phyloP scores from a whole-genome alignment of 2,329 filamentous ascomycete species.

The Aspergillus transmontanensis region DNA sequence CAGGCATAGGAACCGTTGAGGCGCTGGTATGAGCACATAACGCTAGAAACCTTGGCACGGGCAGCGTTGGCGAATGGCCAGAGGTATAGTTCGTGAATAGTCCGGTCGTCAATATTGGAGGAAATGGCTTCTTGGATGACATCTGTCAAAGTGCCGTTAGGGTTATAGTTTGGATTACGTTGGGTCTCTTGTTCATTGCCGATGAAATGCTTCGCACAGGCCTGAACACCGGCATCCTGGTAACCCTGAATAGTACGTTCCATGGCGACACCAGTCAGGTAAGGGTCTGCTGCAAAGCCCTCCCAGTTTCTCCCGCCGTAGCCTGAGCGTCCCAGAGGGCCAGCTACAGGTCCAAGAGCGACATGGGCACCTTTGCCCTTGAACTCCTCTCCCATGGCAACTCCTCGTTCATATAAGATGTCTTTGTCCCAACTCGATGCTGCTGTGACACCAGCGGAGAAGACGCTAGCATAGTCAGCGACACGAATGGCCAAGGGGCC shows the following conservation, averaged over 20 bases:
- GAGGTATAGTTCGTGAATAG: conserved; percentile 73
- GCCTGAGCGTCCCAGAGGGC: conserved; percentile 43
- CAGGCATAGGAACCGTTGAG: conserved; percentile 53
- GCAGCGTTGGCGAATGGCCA: conserved; percentile 78
- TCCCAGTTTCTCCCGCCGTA: conserved; percentile 38
- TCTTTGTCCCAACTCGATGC: conserved; percentile 64
- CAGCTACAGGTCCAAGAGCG: conserved; percentile 45
- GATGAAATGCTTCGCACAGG: conserved; percentile 47
- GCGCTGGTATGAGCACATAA: conserved; percentile 49
- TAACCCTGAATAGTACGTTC: conserved; percentile 54
- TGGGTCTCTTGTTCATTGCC: conserved; percentile 69
- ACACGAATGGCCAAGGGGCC: conserved; percentile 60
- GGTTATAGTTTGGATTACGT: conserved; percentile 48
- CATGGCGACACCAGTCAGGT: conserved; percentile 44
- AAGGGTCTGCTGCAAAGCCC: conserved; percentile 48
- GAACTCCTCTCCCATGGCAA: conserved; percentile 57
- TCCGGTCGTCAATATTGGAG: conserved; percentile 68
- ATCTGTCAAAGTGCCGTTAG: conserved; percentile 33
- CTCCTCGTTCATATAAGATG: conserved; percentile 56
- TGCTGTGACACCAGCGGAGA: conserved; percentile 71
- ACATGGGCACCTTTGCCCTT: conserved; percentile 41
- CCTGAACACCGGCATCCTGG: conserved; percentile 52
- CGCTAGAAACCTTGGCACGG: conserved; percentile 59
- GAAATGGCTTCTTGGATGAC: conserved; percentile 25
- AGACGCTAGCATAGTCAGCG: conserved; percentile 71